phyloP scores from a whole-genome alignment of 495 filamentous ascomycete genomes.

The Aspergillus sclerotiicarbonarius region DNA sequence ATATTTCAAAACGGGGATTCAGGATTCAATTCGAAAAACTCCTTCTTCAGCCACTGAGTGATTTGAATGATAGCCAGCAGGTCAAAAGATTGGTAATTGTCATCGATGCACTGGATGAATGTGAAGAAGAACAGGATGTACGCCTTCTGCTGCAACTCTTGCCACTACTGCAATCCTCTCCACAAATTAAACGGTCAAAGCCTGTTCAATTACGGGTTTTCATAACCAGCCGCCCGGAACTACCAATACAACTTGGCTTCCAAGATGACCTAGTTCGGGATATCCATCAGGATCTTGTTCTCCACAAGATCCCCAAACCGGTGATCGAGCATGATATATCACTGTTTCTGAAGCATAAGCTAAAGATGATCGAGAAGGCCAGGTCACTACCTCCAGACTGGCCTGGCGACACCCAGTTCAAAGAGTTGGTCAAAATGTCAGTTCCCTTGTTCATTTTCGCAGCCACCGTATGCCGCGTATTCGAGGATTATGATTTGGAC shows the following conservation, averaged over 20 bases:
- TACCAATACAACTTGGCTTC: constrained; percentile 32
- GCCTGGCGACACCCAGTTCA: constrained; percentile 32
- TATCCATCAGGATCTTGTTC: constrained; percentile 20
- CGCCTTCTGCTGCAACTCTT: constrained; percentile 39
- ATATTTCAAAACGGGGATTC: constrained; percentile 32
- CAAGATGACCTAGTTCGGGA: constrained; percentile 17
- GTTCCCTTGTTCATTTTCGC: constrained; percentile 37
- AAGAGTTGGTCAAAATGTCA: constrained; percentile 16
- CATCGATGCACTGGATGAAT: constrained; percentile 55
- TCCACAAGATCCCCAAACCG: constrained; percentile 21
- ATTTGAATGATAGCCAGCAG: constrained; percentile 4
- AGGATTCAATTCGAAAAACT: constrained; percentile 48
- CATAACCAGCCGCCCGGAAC: constrained; percentile 45
- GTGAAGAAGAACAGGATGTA: constrained; percentile 43
- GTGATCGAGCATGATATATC: constrained; percentile 30
- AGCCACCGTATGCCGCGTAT: constrained; percentile 29
- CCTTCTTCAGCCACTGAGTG: constrained; percentile 36
- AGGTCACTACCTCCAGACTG: constrained; percentile 29
- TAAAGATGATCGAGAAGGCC: constrained; percentile 17
- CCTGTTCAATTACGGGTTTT: constrained; percentile 25
- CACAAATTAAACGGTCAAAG: constrained; percentile 11
- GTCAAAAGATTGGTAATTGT: constrained; percentile 29
- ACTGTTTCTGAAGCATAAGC: constrained; percentile 20
- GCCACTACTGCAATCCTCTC: neutral
- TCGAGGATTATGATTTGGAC: constrained; percentile 17